Conservation (phyloP, 192 early-diverging fungal genomes). For the Coemansia reversa region DNA sequence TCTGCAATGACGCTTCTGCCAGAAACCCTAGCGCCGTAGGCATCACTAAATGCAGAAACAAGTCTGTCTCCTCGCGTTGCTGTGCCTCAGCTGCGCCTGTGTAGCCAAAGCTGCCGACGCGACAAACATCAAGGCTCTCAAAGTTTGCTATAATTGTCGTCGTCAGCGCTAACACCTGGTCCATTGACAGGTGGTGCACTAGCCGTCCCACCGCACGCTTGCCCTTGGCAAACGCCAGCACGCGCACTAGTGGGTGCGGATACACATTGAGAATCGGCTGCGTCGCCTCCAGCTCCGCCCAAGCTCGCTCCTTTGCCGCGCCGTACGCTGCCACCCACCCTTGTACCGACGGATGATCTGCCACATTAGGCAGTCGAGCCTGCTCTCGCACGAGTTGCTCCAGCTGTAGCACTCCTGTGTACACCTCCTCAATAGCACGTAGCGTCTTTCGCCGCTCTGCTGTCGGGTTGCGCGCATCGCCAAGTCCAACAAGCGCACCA, state of each 20-base stretch:
- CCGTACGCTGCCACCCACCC: constrained; percentile 30
- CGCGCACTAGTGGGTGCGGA: constrained; percentile 85
- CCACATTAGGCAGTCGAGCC: constrained; percentile 37
- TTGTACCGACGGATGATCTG: constrained; percentile 35
- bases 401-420: constrained; percentile 71
- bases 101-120: constrained; percentile 40
- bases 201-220: constrained; percentile 85
- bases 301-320: constrained; percentile 36
- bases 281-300: constrained; percentile 41
- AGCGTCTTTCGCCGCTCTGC: constrained; percentile 59
- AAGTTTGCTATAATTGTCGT: constrained; percentile 76
- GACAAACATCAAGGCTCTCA: constrained; percentile 69
- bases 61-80: constrained; percentile 69
- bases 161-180: constrained; percentile 77
- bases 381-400: constrained; percentile 82
- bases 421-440: constrained; percentile 77
- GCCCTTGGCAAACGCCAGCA: constrained; percentile 86
- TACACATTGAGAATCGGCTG: constrained; percentile 55
- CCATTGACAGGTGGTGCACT: constrained; percentile 70
- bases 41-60: constrained; percentile 87
- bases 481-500: constrained; percentile 29
- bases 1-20: constrained; percentile 77
- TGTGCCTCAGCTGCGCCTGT: constrained; percentile 15
- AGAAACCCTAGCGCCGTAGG: constrained; percentile 80
- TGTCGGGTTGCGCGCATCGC: constrained; percentile 56